These are phyloP conservation scores for Fusarium dlaminii DNA, from an alignment of 2,329 filamentous ascomycete genomes.

Conservation along the genomic window DNA sequence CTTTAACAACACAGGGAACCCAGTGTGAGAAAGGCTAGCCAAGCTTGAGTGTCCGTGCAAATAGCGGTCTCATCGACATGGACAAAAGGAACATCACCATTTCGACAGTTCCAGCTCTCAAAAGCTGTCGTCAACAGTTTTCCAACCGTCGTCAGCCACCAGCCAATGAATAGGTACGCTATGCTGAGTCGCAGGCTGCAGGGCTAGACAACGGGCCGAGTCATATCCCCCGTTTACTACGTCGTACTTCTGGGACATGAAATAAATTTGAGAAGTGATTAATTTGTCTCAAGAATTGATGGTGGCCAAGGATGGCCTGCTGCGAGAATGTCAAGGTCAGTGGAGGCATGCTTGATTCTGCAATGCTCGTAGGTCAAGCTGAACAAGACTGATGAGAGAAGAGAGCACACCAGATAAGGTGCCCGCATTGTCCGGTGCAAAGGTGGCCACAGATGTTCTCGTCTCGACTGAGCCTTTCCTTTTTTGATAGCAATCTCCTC, in stretches of 20 bases:
- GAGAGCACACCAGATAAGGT: conserved; percentile 9
- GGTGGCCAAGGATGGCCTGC: not conserved
- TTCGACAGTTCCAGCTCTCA: not conserved
- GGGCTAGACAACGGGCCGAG: conserved; percentile 1
- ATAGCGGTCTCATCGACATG: conserved; percentile 17
- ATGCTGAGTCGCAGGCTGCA: not conserved
- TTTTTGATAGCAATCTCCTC: not conserved
- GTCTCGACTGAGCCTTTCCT: not conserved
- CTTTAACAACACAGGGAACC: not conserved
- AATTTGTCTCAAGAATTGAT: not conserved
- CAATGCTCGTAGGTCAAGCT: conserved; percentile 9
- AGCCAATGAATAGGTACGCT: not conserved
- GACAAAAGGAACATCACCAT: not conserved
- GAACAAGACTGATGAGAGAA: not conserved
- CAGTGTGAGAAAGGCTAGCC: not conserved
- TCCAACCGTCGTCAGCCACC: conserved; percentile 8
- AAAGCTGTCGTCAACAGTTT: not conserved
- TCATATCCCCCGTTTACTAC: conserved; percentile 7
- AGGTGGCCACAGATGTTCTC: conserved; percentile 21
- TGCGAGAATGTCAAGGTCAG: not conserved
- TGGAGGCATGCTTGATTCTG: conserved; percentile 3
- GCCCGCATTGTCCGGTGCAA: not conserved
- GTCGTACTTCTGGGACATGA: not conserved
- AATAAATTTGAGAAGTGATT: conserved; percentile 5
- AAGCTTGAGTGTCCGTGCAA: not conserved